Conservation (phyloP, 2,329 filamentous ascomycete genomes). For the Furcasterigmium sp. region DNA sequence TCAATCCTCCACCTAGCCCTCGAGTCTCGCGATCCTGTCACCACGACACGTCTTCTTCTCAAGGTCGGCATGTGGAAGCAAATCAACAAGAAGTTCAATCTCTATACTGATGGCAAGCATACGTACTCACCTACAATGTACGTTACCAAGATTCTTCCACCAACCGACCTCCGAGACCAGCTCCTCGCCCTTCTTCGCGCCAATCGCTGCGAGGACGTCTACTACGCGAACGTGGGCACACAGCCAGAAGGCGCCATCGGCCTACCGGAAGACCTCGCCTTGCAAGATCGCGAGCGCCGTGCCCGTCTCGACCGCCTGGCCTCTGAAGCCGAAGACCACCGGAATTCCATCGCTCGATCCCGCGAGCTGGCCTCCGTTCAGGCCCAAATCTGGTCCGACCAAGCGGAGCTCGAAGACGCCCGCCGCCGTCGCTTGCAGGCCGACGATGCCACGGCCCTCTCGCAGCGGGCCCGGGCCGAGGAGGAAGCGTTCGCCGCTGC, state of each 20-base stretch:
- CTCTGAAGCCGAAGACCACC: slow-evolving; percentile 44
- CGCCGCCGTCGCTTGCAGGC: slow-evolving; percentile 39
- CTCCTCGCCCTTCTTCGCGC: slow-evolving; percentile 43
- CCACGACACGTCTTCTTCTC: slow-evolving; percentile 52
- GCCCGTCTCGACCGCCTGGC: slow-evolving; percentile 38
- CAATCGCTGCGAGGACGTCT: slow-evolving; percentile 48
- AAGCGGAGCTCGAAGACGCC: slow-evolving; percentile 45
- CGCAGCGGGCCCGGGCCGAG: slow-evolving; percentile 40
- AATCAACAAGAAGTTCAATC: slow-evolving; percentile 55
- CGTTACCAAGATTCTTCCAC: slow-evolving; percentile 38
- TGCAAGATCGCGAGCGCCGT: slow-evolving; percentile 44
- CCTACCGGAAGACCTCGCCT: slow-evolving; percentile 43
- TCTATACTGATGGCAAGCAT: slow-evolving; percentile 44
- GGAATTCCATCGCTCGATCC: slow-evolving; percentile 39
- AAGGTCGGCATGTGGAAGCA: slow-evolving; percentile 61
- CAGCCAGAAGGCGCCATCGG: slow-evolving; percentile 50
- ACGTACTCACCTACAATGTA: slow-evolving; percentile 64
- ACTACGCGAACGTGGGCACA: slow-evolving; percentile 46
- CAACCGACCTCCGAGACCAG: slow-evolving; percentile 30
- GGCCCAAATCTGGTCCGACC: slow-evolving; percentile 41
- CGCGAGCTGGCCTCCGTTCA: slow-evolving; percentile 47
- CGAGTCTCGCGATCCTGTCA: slow-evolving; percentile 48
- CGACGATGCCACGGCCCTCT: slow-evolving; percentile 38
- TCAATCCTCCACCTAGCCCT: slow-evolving; percentile 56
- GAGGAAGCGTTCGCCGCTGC: slow-evolving; percentile 34